Percentiles rank a stretch among this genome's conserved stretches.
phyloP scores from a whole-genome alignment of 768 basidiomycete genomes.

The Psilocybe azurescens region DNA sequence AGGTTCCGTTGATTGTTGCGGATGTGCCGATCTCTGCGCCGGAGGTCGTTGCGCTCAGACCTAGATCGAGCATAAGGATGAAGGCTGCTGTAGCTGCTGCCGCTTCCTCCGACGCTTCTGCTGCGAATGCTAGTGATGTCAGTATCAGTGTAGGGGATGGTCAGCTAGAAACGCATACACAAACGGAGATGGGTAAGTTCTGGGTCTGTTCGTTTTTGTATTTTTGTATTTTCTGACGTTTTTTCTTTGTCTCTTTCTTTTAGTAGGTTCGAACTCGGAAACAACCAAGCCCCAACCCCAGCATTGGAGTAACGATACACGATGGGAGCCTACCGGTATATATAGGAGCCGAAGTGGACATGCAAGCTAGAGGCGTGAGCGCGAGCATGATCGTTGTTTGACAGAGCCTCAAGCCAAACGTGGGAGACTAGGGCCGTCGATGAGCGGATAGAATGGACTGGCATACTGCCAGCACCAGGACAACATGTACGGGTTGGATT shows the following conservation, averaged over 20 bases:
- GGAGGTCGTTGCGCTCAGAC: neutral
- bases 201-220: neutral
- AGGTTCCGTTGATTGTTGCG: neutral
- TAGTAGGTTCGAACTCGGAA: neutral
- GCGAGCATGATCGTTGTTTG: too few relatives aligned
- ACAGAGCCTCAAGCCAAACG: too few relatives aligned
- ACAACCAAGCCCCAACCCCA: neutral
- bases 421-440: too few relatives aligned
- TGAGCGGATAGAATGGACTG: too few relatives aligned
- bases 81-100: neutral
- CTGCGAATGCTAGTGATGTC: neutral
- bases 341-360: too few relatives aligned
- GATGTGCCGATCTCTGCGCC: neutral
- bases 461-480: too few relatives aligned
- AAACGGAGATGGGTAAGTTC: neutral
- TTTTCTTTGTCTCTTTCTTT: neutral
- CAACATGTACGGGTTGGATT: too few relatives aligned
- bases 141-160: neutral
- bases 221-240: neutral
- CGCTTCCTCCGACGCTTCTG: neutral
- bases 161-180: neutral
- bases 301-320: too few relatives aligned
- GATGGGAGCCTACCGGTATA: too few relatives aligned
- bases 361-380: too few relatives aligned
- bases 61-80: neutral